These are phyloP conservation scores for Cardiospermum halicacabum DNA, from an alignment of 345 rosid species.

Conservation along the genomic window DNA sequence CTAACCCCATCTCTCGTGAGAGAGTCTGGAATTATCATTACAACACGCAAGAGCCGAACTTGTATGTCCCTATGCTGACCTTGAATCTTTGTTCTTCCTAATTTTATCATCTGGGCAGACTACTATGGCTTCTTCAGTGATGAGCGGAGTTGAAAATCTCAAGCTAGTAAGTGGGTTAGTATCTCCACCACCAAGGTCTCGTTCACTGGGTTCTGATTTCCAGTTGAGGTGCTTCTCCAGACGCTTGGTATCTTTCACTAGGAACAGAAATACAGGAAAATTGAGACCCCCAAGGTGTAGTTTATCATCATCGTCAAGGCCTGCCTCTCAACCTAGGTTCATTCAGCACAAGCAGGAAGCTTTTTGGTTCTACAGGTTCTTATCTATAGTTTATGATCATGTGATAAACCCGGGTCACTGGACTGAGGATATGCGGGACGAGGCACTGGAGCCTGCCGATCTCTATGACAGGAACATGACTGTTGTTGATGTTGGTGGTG, in stretches of 20 bases:
- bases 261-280: constrained; percentile 8
- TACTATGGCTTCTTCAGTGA: constrained; percentile 23
- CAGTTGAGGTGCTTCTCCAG: constrained; percentile 13
- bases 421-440: constrained; percentile 39
- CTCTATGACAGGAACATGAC: constrained; percentile 23
- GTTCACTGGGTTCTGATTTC: constrained; percentile 13
- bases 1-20: background rate
- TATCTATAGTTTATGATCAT: constrained; percentile 34
- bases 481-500: constrained; percentile 43
- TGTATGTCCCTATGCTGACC: constrained; percentile 8
- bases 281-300: constrained; percentile 18
- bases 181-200: constrained; percentile 13
- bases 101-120: background rate
- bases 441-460: constrained; percentile 34
- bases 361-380: constrained; percentile 37
- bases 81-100: background rate
- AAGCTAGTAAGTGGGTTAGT: constrained; percentile 8
- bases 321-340: constrained; percentile 35
- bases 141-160: constrained; percentile 27
- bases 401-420: constrained; percentile 36
- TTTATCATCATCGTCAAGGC: constrained; percentile 30
- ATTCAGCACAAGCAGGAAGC: constrained; percentile 39
- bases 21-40: background rate
- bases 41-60: background rate
- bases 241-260: background rate